Base-by-base conservation (phyloP, 768 basidiomycete species). In the Mycena latifolia region DNA sequence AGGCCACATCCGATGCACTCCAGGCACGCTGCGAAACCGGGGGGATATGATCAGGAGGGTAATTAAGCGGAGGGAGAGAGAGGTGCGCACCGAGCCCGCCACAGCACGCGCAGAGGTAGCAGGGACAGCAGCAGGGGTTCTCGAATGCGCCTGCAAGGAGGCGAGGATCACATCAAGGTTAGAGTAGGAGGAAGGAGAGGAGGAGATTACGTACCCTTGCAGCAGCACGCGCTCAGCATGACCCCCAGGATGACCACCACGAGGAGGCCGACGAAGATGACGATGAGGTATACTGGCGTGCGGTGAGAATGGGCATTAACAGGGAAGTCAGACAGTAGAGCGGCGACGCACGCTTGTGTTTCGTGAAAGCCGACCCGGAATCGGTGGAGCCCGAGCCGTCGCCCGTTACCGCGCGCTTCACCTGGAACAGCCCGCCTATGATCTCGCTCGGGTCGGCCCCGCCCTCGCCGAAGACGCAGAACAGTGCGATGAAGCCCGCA, bases 101-200 rank as follows among this genome's bases (percentile, higher is more conserved):
- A 61, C 89, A 91, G 74, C 88, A 91, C 5, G 90, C 90, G 67
- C 90, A 91, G 10, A 90, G 79, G 73, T 92, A 92, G 71, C 90
- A 91, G 0, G 90, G 90, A 69, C 88, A 90, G 69, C 89, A 91
- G 0, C 84, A 77, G 3, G 89, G 89, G 62, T 91, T 91, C 65
- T 86, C 71, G 70, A 89, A 90, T 0, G 85, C 73, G 18, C 85
- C 87, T 87, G 52, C 62, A 15, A n/a, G n/a, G n/a, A n/a, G 25
- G 18, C 33, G 33, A 14, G 14, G 6, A 35, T 6, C 14, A n/a
- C 33, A 35, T 35, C 14, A n/a, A n/a, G 25, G 45, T 33, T 41
- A 45, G 43, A 24, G 25, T 37, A 12, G 39, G 18, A 39, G 14
- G 39, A 37, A n/a, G n/a, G 12, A 17, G 41, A 47, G 48, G 24